A percentile compares a stretch with the other conserved stretches of the same genome.
These are phyloP conservation scores for Yarrowia deformans DNA, from an alignment of 805 yeast genomes.

Conservation along the genomic window DNA sequence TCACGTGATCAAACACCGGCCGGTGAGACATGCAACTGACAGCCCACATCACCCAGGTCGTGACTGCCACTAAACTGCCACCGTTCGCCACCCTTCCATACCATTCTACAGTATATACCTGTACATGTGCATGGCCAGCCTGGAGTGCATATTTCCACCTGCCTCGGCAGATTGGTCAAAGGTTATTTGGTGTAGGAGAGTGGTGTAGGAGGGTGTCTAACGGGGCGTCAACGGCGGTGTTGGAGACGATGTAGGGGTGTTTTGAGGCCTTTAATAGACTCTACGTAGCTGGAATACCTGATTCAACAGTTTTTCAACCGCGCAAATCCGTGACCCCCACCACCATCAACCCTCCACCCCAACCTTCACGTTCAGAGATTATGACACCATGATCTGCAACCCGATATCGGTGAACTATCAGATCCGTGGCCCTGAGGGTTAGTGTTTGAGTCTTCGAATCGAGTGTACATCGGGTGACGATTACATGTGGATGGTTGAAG, in stretches of 20 bases:
- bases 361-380: constrained; percentile 35
- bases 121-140: not conserved
- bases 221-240: not conserved
- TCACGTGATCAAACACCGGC: constrained; percentile 5
- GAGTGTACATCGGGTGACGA: not conserved
- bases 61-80: too few species aligned
- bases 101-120: not conserved
- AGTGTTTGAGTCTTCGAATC: not conserved
- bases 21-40: too few species aligned
- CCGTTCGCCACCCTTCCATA: not conserved
- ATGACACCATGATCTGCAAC: constrained; percentile 37
- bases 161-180: constrained; percentile 17
- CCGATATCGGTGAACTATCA: constrained; percentile 1
- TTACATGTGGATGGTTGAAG: too few species aligned
- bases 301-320: too few species aligned
- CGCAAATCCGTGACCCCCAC: not conserved
- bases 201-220: too few species aligned
- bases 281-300: too few species aligned
- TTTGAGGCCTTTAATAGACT: not conserved
- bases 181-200: not conserved
- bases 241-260: not conserved
- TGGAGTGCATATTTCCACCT: constrained; percentile 31
- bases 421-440: not conserved
- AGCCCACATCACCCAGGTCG: too few species aligned
- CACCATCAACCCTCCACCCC: not conserved